A percentile compares a stretch with the other conserved stretches of the same genome.
phyloP scores from a whole-genome alignment of 345 rosid genomes.

The Isatis tinctoria region DNA sequence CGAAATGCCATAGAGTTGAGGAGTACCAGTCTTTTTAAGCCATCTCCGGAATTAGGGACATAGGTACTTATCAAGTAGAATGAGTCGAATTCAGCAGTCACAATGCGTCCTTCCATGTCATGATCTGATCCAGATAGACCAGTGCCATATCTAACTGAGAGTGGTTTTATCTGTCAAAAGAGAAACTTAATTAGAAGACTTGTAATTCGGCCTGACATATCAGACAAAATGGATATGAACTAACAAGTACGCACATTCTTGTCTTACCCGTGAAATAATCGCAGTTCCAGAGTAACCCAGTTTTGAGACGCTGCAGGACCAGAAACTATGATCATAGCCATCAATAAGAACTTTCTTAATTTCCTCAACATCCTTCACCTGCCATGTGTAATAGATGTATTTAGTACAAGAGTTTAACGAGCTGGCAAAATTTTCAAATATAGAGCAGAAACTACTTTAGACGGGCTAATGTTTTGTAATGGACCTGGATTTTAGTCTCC shows the following conservation, averaged over 20 bases:
- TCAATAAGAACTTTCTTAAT: constrained; percentile 56
- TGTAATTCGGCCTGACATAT: not conserved
- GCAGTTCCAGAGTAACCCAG: constrained; percentile 99
- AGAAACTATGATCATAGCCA: constrained; percentile 80
- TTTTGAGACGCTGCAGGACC: constrained; percentile 84
- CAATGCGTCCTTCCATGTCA: constrained; percentile 83
- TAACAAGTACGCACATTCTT: constrained; percentile 7
- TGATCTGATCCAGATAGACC: constrained; percentile 75
- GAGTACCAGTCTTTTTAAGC: constrained; percentile 87
- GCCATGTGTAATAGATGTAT: constrained; percentile 17
- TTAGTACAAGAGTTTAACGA: not conserved
- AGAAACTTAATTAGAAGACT: constrained; percentile 12
- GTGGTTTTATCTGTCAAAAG: constrained; percentile 72
- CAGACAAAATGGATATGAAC: not conserved
- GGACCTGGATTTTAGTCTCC: constrained; percentile 88
- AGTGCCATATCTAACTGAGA: constrained; percentile 79
- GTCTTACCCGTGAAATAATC: constrained; percentile 74
- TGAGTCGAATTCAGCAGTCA: constrained; percentile 81
- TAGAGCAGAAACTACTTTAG: not conserved
- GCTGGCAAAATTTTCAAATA: not conserved
- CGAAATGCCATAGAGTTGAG: not conserved
- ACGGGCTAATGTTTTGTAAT: constrained; percentile 13
- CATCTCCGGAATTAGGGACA: constrained; percentile 97
- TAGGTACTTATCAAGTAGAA: constrained; percentile 69
- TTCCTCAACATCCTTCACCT: constrained; percentile 88